Evolutionary conservation across 371 early-diverging fungal species (phyloP).

Genomic region (Apophysomyces trapeziformis): DNA sequence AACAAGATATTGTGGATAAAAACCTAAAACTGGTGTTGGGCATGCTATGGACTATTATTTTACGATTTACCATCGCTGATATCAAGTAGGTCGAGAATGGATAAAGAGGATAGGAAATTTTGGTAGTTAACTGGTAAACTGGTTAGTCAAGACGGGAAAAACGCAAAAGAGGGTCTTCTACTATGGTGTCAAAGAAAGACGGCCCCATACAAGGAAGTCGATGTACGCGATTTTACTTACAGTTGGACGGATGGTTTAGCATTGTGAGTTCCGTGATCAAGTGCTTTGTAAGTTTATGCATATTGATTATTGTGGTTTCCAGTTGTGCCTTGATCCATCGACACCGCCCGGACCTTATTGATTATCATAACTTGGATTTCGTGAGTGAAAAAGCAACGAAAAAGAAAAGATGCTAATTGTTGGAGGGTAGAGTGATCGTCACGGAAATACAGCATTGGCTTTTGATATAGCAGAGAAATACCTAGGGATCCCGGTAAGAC

Average conservation of each 20-base stretch:
- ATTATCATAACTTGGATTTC: conserved; percentile 85
- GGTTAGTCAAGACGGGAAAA: conserved; percentile 86
- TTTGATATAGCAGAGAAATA: conserved; percentile 93
- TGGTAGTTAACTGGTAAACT: not conserved
- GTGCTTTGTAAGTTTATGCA: not conserved
- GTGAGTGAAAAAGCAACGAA: conserved; percentile 18
- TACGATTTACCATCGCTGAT: conserved; percentile 93
- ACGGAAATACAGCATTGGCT: conserved; percentile 92
- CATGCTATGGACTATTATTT: conserved; percentile 98
- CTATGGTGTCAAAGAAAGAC: conserved; percentile 98
- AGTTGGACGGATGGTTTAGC: conserved; percentile 97
- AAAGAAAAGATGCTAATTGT: not conserved
- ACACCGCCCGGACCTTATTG: conserved; percentile 95
- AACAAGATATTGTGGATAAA: conserved; percentile 91
- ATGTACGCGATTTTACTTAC: conserved; percentile 85
- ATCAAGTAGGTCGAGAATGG: conserved; percentile 62
- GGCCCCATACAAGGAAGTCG: conserved; percentile 80
- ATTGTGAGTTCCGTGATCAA: conserved; percentile 59
- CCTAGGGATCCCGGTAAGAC: conserved; percentile 83
- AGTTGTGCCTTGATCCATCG: conserved; percentile 96
- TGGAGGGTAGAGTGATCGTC: conserved; percentile 60
- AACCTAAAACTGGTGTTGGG: conserved; percentile 97
- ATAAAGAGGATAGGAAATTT: not conserved
- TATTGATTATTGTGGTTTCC: not conserved
- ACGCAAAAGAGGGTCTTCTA: conserved; percentile 90